A percentile compares a stretch with the other conserved stretches of the same genome.
phyloP scores from a whole-genome alignment of 2,329 filamentous ascomycete species.

The Aspergillus fischeri region DNA sequence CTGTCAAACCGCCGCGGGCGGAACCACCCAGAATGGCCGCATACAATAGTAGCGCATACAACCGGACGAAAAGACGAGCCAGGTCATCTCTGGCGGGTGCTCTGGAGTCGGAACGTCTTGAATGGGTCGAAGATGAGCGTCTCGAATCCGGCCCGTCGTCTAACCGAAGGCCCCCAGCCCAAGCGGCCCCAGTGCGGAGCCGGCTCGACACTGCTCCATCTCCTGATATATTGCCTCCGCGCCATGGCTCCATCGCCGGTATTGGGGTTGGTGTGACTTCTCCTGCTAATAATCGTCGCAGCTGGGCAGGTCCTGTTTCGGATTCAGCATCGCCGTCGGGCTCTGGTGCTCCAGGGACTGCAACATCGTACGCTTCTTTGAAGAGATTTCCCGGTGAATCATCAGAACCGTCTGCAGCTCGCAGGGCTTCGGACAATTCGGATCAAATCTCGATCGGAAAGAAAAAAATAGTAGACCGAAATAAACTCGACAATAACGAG shows the following conservation, averaged over 20 bases:
- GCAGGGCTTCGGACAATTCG: conserved; percentile 31
- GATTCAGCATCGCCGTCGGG: conserved; percentile 28
- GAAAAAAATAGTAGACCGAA: conserved; percentile 30
- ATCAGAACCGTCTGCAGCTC: conserved; percentile 30
- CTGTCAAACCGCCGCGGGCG: conserved; percentile 23
- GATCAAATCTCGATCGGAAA: conserved; percentile 9
- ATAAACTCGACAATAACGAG: conserved; percentile 22
- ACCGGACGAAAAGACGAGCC: conserved; percentile 14
- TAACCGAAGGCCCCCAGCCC: conserved; percentile 54
- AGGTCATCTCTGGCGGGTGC: conserved; percentile 72
- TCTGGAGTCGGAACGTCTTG: conserved; percentile 71
- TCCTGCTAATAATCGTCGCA: conserved; percentile 20
- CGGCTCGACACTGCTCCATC: conserved; percentile 60
- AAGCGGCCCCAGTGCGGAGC: conserved; percentile 65
- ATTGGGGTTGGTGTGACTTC: conserved; percentile 33
- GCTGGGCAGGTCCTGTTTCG: conserved; percentile 23
- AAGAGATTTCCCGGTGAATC: conserved; percentile 27
- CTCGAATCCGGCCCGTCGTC: conserved; percentile 20
- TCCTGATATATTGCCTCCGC: conserved; percentile 35
- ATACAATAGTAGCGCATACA: conserved; percentile 13
- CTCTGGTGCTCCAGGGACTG: conserved; percentile 8
- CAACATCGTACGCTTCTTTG: conserved; percentile 11
- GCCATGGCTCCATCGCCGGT: conserved; percentile 39
- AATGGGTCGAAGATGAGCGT: conserved; percentile 59
- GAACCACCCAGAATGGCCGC: conserved; percentile 26